Evolutionary conservation across 768 basidiomycete species (phyloP).

Genomic region (Leccinum boreale): DNA sequence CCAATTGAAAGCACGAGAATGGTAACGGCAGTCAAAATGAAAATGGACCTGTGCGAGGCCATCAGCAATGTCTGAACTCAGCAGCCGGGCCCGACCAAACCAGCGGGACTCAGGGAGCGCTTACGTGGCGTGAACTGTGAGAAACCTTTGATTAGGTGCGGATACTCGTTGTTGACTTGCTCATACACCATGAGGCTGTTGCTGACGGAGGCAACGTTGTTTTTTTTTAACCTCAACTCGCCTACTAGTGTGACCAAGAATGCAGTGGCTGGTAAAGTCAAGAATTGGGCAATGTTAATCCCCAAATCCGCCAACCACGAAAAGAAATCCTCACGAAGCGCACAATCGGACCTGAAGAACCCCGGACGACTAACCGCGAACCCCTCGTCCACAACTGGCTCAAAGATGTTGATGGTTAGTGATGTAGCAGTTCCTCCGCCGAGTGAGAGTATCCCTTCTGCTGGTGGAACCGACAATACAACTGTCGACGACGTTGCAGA

Average conservation of each 20-base stretch:
- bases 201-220: not conserved
- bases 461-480: not conserved
- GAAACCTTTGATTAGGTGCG: not conserved
- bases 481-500: not conserved
- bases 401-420: not conserved
- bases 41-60: not conserved
- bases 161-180: not conserved
- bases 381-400: not conserved
- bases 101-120: not conserved
- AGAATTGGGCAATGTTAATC: not conserved
- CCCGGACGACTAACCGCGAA: not conserved
- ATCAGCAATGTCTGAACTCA: not conserved
- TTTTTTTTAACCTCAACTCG: not conserved
- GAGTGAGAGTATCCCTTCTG: not conserved
- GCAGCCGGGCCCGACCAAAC: not conserved
- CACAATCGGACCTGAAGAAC: not conserved
- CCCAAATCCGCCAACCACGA: not conserved
- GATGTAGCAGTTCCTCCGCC: not conserved
- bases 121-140: not conserved
- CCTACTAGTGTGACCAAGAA: not conserved
- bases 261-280: not conserved
- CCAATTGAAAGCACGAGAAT: not conserved
- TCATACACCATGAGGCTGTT: not conserved
- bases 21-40: not conserved
- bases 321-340: not conserved